Base-by-base conservation (phyloP, 352 stramenopile species). In the Lagenidium sp. region DNA sequence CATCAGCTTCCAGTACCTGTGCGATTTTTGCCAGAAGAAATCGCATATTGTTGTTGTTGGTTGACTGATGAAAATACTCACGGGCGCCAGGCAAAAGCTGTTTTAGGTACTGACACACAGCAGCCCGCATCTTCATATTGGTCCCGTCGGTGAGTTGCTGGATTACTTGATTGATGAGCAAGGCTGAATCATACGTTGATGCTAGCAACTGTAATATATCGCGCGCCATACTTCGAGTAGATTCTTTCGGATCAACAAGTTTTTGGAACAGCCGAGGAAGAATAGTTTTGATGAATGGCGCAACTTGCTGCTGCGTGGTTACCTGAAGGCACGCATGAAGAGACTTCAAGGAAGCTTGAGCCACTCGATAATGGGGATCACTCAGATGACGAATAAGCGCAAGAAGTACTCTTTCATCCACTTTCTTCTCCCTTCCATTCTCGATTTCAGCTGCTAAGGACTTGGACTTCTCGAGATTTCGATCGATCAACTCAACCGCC, bases 61-160 rank as follows among this genome's bases (percentile, higher is more conserved):
- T 43, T 37, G 67, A 71, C 31, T 86, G 65, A 19, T 68, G 65
- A 40, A 87, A 68, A 22, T 89, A 89, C 10, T 53, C 69, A 11
- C 58, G 52, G 3, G 73, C 65, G 6, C 39, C 38, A 4, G 75
- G 77, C 8, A 93, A 41, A 8, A 89, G 32, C 25, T 73, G 52
- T 16, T 68, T 61, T 13, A 93, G 37, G 30, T 82, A 93, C 24
- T 79, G 51, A 48, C 74, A 87, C 36, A 89, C 69, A 0, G 69
- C 63, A 4, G 54, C 55, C 36, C 84, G 87, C 34, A 87, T 65
- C 42, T 89, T 90, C 65, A 89, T 77, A 48, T 89, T 89, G 35
- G 56, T 78, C 10, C 80, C 77, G 36, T 93, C 75, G 10, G 65
- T 68, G 10, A 93, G 47, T 38, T 83, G 62, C 23, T 76, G 63